These are phyloP conservation scores for Lipomyces sp. DNA, from an alignment of 805 yeast species.

Conservation along the genomic window DNA sequence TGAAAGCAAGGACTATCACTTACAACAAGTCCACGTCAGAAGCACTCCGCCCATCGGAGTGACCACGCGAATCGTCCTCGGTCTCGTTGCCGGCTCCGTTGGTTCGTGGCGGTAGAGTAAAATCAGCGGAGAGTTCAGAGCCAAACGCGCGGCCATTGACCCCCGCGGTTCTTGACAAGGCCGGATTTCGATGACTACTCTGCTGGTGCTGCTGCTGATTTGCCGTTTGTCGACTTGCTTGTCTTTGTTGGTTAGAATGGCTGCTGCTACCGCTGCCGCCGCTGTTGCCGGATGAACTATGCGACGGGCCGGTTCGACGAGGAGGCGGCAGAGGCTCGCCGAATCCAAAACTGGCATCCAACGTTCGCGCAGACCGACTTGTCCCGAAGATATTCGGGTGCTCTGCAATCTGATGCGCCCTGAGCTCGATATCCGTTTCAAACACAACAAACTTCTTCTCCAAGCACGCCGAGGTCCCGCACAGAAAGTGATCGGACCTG, in stretches of 20 bases:
- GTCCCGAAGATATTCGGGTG: constrained; percentile 58
- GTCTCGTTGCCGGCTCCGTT: no score
- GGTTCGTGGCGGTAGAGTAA: no score
- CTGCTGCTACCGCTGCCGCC: not conserved
- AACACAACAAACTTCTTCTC: constrained; percentile 92
- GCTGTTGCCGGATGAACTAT: not conserved
- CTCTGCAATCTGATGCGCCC: constrained; percentile 81
- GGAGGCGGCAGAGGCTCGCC: constrained; percentile 3
- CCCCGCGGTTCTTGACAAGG: no score
- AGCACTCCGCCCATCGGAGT: not conserved
- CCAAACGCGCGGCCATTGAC: no score
- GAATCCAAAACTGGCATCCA: constrained; percentile 19
- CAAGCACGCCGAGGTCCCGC: constrained; percentile 71
- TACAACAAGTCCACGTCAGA: constrained; percentile 6
- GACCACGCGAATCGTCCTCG: no score
- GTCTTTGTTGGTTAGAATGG: not conserved
- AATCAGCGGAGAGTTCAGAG: no score
- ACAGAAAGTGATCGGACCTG: constrained; percentile 65
- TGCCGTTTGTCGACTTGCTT: no score
- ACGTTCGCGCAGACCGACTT: constrained; percentile 22
- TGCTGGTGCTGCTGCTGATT: no score
- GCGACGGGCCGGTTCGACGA: constrained; percentile 1
- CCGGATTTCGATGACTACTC: no score
- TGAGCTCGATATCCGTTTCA: constrained; percentile 76
- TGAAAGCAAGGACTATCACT: not conserved